Conservation (phyloP, 2,329 filamentous ascomycete genomes). For the Fusarium penzigii region DNA sequence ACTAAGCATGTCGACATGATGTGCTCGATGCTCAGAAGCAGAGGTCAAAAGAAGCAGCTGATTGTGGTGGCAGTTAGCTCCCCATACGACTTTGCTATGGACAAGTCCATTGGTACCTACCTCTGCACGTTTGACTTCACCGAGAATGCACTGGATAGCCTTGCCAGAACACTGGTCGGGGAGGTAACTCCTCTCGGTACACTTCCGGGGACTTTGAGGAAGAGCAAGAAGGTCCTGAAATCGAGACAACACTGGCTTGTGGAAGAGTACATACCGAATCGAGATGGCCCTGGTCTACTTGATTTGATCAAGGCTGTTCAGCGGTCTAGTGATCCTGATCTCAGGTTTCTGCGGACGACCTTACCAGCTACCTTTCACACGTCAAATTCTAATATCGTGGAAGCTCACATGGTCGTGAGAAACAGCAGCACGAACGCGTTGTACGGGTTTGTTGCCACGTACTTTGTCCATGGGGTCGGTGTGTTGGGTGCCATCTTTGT, state of each 20-base stretch:
- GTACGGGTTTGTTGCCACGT: slow-evolving; percentile 91
- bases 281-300: slow-evolving; percentile 73
- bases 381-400: slow-evolving; percentile 68
- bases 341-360: slow-evolving; percentile 70
- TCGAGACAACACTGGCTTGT: slow-evolving; percentile 96
- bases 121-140: slow-evolving; percentile 97
- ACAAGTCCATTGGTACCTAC: slow-evolving; percentile 86
- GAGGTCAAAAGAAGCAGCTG: slow-evolving; percentile 82
- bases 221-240: slow-evolving; percentile 83
- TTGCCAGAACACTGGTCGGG: slow-evolving; percentile 82
- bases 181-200: slow-evolving; percentile 63
- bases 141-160: slow-evolving; percentile 81
- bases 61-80: slow-evolving; percentile 93
- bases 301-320: slow-evolving; percentile 72
- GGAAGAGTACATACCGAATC: slow-evolving; percentile 78
- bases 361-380: slow-evolving; percentile 77
- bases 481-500: slow-evolving; percentile 88
- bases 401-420: slow-evolving; percentile 87
- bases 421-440: slow-evolving; percentile 90
- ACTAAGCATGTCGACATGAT: slow-evolving; percentile 97
- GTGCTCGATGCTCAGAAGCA: slow-evolving; percentile 77
- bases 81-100: slow-evolving; percentile 95
- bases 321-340: slow-evolving; percentile 64
- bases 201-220: slow-evolving; percentile 74
- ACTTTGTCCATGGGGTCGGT: slow-evolving; percentile 71